Evolutionary conservation across 805 yeast species (phyloP).

Genomic region (Yamadazyma sp.): DNA sequence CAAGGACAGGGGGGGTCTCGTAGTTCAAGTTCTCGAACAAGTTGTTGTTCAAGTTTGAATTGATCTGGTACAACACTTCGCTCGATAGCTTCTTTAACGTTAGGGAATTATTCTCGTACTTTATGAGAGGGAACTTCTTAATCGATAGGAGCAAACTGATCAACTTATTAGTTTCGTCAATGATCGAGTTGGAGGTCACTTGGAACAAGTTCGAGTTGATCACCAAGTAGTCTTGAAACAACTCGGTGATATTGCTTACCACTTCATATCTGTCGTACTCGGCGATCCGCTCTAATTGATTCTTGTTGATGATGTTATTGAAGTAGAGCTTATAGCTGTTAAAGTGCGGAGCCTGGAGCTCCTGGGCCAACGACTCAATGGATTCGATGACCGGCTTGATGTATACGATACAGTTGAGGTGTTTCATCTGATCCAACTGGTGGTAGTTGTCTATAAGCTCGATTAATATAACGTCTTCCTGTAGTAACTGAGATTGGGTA

Average conservation of each 20-base stretch:
- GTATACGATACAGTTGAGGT: constrained; percentile 77
- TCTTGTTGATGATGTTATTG: constrained; percentile 71
- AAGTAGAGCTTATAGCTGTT: constrained; percentile 74
- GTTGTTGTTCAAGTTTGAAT: constrained; percentile 52
- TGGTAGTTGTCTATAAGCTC: constrained; percentile 60
- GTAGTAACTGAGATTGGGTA: constrained; percentile 80
- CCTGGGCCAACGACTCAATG: constrained; percentile 58
- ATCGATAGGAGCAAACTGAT: constrained; percentile 66
- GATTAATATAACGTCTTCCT: constrained; percentile 80
- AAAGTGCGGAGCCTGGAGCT: constrained; percentile 77
- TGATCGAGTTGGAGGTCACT: constrained; percentile 22
- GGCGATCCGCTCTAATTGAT: constrained; percentile 81
- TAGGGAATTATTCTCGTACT: constrained; percentile 73
- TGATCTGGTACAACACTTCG: constrained; percentile 58
- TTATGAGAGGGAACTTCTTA: constrained; percentile 73
- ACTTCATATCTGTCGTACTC: constrained; percentile 87
- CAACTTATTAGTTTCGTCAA: constrained; percentile 41
- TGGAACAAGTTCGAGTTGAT: constrained; percentile 66
- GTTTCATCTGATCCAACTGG: constrained; percentile 59
- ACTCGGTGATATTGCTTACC: constrained; percentile 72
- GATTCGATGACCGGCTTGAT: constrained; percentile 70
- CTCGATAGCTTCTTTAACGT: constrained; percentile 64
- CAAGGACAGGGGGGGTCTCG: constrained; percentile 70
- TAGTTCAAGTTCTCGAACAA: constrained; percentile 66
- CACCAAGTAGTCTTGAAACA: constrained; percentile 80